Percentiles rank a stretch among this genome's conserved stretches.
phyloP scores from a whole-genome alignment of 177 flowering plant species.

The Vitis hybrid region DNA sequence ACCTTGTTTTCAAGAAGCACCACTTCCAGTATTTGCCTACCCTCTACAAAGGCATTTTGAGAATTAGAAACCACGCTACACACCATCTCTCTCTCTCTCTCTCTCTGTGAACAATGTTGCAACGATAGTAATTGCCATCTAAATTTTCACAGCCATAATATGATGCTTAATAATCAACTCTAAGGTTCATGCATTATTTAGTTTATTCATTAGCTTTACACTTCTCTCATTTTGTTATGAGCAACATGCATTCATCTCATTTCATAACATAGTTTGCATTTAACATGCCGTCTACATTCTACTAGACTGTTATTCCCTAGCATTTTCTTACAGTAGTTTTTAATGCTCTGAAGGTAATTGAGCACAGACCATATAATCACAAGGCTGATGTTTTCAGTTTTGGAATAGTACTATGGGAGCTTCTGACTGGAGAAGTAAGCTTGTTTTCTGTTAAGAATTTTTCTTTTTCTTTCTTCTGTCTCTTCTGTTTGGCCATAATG shows the following conservation, averaged over 20 bases:
- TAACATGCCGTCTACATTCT: background rate
- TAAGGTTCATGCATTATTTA: background rate
- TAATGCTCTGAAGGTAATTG: conserved; percentile 53
- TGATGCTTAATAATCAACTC: background rate
- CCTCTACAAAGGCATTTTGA: too few relatives aligned
- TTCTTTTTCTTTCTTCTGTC: background rate
- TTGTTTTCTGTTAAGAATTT: background rate
- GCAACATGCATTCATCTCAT: too few relatives aligned
- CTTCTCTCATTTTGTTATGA: background rate
- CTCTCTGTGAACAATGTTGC: too few relatives aligned
- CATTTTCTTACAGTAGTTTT: conserved; percentile 3
- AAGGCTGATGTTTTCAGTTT: conserved; percentile 78
- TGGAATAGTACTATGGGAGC: conserved; percentile 70
- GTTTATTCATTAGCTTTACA: background rate
- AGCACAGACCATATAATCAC: conserved; percentile 63
- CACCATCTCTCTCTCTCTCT: too few relatives aligned
- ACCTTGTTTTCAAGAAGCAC: too few relatives aligned
- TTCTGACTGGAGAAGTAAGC: conserved; percentile 63
- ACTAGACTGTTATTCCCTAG: background rate
- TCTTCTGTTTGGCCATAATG: background rate
- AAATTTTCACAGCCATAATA: background rate
- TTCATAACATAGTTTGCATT: background rate
- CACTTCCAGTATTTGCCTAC: too few relatives aligned
- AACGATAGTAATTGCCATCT: too few relatives aligned
- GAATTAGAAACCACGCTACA: too few relatives aligned